Evolutionary conservation across 768 basidiomycete genomes (phyloP).

Genomic region (Leccinum broughii): DNA sequence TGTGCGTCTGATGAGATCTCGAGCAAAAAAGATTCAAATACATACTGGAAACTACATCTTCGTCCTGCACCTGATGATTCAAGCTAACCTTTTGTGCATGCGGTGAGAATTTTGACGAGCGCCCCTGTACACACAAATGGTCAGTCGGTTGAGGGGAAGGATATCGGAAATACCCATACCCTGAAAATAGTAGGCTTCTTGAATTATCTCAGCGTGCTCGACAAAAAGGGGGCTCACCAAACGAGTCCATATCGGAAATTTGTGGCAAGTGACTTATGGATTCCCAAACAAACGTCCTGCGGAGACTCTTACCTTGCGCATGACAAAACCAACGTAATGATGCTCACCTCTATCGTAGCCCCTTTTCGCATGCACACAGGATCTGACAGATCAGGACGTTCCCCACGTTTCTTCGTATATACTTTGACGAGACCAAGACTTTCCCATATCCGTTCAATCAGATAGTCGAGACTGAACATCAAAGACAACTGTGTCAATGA

Average conservation of each 20-base stretch:
- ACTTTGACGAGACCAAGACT: slow-evolving; percentile 83
- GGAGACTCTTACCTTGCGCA: background rate
- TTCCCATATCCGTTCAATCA: slow-evolving; percentile 78
- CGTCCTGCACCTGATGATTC: slow-evolving; percentile 79
- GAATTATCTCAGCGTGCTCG: background rate
- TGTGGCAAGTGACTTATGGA: slow-evolving; percentile 83
- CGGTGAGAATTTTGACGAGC: slow-evolving; percentile 90
- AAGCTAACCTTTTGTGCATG: slow-evolving; percentile 94
- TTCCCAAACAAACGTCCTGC: slow-evolving; percentile 87
- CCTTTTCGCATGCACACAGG: slow-evolving; percentile 90
- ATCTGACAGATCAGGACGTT: slow-evolving; percentile 86
- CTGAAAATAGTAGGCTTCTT: slow-evolving; percentile 16
- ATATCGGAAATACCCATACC: slow-evolving; percentile 19
- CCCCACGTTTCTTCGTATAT: slow-evolving; percentile 98
- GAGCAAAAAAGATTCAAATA: slow-evolving; percentile 15
- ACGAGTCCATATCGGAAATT: slow-evolving; percentile 96
- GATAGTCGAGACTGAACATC: slow-evolving; percentile 57
- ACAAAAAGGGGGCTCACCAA: slow-evolving; percentile 55
- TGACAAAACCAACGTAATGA: background rate
- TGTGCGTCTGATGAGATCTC: background rate
- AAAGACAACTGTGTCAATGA: slow-evolving; percentile 9
- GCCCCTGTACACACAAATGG: slow-evolving; percentile 56
- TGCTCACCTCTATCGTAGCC: slow-evolving; percentile 81
- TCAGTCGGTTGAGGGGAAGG: background rate
- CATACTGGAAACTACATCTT: slow-evolving; percentile 88